phyloP scores from a whole-genome alignment of 345 rosid genomes.

The Salix viminalis region DNA sequence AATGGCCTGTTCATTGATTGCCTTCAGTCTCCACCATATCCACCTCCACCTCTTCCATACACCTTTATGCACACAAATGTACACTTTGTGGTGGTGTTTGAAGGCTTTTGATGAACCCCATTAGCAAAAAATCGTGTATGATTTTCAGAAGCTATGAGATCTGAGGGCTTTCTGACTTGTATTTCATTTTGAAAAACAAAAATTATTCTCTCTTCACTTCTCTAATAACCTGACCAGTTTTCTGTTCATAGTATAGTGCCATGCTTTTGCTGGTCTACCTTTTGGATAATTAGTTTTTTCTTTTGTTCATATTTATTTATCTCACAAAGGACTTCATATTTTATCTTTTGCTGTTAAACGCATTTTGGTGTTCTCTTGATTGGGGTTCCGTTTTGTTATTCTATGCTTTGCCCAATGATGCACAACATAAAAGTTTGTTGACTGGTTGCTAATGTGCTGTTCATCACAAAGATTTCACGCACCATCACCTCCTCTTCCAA shows the following conservation, averaged over 20 bases:
- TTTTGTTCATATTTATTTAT: background rate
- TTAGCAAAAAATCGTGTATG: slow-evolving; percentile 30
- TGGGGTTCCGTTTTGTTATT: background rate
- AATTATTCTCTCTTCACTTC: background rate
- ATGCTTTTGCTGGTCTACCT: background rate
- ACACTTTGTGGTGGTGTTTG: slow-evolving; percentile 13
- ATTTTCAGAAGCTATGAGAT: slow-evolving; percentile 52
- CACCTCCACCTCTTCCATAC: background rate
- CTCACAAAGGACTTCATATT: no score
- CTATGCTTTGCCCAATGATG: background rate
- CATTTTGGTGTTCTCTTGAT: background rate
- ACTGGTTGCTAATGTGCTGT: background rate
- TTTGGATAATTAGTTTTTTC: background rate
- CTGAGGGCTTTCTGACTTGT: slow-evolving; percentile 35
- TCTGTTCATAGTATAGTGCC: background rate
- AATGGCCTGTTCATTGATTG: slow-evolving; percentile 12
- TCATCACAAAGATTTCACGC: background rate
- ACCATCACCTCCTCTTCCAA: background rate
- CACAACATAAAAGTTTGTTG: background rate
- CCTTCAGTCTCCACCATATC: slow-evolving; percentile 1
- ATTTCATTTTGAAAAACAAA: background rate
- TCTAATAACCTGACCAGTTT: no score
- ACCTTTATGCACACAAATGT: background rate
- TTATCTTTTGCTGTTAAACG: background rate
- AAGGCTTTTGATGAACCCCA: slow-evolving; percentile 28